Percentiles rank a stretch among this genome's conserved stretches.
phyloP scores from a whole-genome alignment of 257 asterid genomes.

The Ilex asprella region DNA sequence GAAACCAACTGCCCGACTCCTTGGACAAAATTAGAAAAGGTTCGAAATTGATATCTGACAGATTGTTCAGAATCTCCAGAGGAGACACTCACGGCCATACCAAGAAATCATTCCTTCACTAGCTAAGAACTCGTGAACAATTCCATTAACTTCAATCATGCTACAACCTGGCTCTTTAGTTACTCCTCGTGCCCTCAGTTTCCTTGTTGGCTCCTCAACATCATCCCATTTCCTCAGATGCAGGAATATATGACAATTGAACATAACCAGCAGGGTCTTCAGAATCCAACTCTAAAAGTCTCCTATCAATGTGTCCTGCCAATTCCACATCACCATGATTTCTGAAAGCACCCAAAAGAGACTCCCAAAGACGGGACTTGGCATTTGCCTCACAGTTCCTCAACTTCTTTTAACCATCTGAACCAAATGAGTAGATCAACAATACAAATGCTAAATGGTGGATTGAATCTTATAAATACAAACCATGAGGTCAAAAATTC shows the following conservation, averaged over 20 bases:
- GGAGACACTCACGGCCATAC: background rate
- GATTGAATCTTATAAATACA: conserved; percentile 24
- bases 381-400: conserved; percentile 23
- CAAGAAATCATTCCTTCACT: conserved; percentile 27
- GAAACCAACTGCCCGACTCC: too few relatives aligned
- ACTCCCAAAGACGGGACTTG: conserved; percentile 26
- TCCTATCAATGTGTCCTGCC: conserved; percentile 23
- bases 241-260: conserved; percentile 30
- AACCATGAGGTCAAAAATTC: conserved; percentile 24
- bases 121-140: conserved; percentile 1
- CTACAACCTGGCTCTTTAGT: conserved; percentile 21
- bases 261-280: conserved; percentile 25
- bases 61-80: too few relatives aligned
- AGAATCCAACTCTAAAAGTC: conserved; percentile 28
- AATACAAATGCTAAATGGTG: conserved; percentile 31
- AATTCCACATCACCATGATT: conserved; percentile 24
- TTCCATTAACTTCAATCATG: conserved; percentile 7
- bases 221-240: conserved; percentile 28
- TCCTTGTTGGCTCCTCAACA: conserved; percentile 19
- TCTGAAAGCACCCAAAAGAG: conserved; percentile 34
- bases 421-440: conserved; percentile 34
- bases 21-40: too few relatives aligned
- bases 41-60: too few relatives aligned
- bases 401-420: conserved; percentile 29
- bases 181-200: conserved; percentile 21